Evolutionary conservation across 148 eudicot species (phyloP).

Genomic region (Salicornia ramosissima): DNA sequence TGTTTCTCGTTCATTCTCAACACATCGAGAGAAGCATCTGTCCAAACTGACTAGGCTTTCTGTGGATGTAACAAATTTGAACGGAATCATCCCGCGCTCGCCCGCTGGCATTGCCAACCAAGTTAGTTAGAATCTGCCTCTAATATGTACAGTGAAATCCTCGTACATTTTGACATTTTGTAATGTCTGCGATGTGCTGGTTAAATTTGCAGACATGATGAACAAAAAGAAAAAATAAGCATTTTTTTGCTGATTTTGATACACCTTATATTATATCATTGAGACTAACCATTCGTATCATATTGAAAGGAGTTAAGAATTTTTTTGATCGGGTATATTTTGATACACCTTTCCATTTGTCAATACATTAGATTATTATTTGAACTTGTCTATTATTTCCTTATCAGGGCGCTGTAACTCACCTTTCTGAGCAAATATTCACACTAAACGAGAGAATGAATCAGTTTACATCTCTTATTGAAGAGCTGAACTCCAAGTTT

Average conservation of each 20-base stretch:
- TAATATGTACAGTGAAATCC: not conserved
- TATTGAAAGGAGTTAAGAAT: not conserved
- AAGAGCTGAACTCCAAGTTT: slow-evolving; percentile 70
- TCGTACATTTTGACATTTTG: not conserved
- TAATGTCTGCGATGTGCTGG: not conserved
- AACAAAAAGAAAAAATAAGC: not conserved
- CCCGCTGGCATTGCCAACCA: slow-evolving; percentile 73
- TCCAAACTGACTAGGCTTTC: slow-evolving; percentile 74
- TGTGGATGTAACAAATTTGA: slow-evolving; percentile 51
- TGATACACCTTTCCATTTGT: not conserved
- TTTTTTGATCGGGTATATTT: not conserved
- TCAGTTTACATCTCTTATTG: slow-evolving; percentile 79
- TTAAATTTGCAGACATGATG: not conserved
- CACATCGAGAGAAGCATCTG: slow-evolving; percentile 57
- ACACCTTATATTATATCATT: not conserved
- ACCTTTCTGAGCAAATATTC: slow-evolving; percentile 80
- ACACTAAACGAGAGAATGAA: slow-evolving; percentile 91
- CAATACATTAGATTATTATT: not conserved
- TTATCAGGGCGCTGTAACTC: slow-evolving; percentile 66
- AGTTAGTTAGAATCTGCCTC: slow-evolving; percentile 31
- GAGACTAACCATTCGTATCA: not conserved
- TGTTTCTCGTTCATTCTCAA: slow-evolving; percentile 61
- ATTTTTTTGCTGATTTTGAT: not conserved
- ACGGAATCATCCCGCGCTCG: slow-evolving; percentile 57
- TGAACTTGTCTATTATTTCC: slow-evolving; percentile 4